Evolutionary conservation across 1,139 yeast genomes (phyloP).

Genomic region (Protomyces inundatus): DNA sequence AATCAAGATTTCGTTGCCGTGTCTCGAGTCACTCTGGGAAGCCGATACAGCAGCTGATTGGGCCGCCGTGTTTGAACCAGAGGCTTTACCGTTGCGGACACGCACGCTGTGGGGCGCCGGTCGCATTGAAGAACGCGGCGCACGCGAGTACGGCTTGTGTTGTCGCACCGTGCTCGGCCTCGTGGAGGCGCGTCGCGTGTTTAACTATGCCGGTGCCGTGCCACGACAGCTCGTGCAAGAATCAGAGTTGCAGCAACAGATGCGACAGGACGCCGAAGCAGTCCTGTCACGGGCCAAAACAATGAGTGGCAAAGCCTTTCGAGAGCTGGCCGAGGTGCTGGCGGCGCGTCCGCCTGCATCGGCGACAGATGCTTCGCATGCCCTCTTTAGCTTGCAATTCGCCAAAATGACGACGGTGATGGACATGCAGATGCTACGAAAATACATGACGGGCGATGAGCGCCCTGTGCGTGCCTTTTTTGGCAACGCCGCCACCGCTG

Average conservation of each 20-base stretch:
- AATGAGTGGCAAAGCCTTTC: constrained; percentile 12
- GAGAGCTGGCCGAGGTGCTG: constrained; percentile 1
- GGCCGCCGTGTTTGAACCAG: constrained; percentile 21
- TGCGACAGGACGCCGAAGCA: constrained; percentile 8
- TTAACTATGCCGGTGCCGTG: constrained; percentile 10
- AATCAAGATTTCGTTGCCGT: constrained; percentile 9
- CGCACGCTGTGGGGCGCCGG: constrained; percentile 23
- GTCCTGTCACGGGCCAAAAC: constrained; percentile 5
- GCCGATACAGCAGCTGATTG: constrained; percentile 20
- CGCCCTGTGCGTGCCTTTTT: neutral
- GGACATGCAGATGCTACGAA: constrained; percentile 6
- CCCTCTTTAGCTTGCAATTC: constrained; percentile 1
- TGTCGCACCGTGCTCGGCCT: constrained; percentile 16
- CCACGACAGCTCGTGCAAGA: neutral
- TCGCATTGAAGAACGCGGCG: constrained; percentile 20
- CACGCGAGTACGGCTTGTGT: constrained; percentile 9
- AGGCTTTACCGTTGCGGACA: constrained; percentile 13
- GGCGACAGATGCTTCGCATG: neutral
- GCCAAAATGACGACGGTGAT: constrained; percentile 6
- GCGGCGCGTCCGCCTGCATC: constrained; percentile 1
- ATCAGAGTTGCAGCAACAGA: neutral
- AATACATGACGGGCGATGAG: constrained; percentile 9
- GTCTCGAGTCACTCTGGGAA: constrained; percentile 18
- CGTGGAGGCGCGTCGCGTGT: constrained; percentile 23
- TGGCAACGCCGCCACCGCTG: neutral